Evolutionary conservation across 2,329 filamentous ascomycete species (phyloP).

Genomic region (Neoascochyta sp.): DNA sequence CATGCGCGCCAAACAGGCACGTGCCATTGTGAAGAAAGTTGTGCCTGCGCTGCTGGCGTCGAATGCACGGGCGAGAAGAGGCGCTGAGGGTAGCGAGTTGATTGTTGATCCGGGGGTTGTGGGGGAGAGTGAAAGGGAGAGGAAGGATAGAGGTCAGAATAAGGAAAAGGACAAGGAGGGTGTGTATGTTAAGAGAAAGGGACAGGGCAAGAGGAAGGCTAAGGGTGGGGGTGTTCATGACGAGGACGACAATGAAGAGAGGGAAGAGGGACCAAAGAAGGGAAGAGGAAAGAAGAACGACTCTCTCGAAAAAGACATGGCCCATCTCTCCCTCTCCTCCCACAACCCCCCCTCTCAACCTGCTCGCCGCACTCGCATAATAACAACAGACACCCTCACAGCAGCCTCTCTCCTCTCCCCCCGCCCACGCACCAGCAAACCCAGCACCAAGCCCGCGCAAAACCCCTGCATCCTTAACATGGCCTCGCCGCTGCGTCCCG

Average conservation of each 20-base stretch:
- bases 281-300: slow-evolving; percentile 10
- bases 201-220: slow-evolving; percentile 29
- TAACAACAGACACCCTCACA: slow-evolving; percentile 52
- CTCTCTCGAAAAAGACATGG: slow-evolving; percentile 10
- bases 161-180: slow-evolving; percentile 9
- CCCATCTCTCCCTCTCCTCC: slow-evolving; percentile 9
- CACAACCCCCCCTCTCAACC: too few relatives aligned
- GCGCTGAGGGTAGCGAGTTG: slow-evolving; percentile 53
- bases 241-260: slow-evolving; percentile 4
- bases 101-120: slow-evolving; percentile 38
- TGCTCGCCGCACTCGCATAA: slow-evolving; percentile 44
- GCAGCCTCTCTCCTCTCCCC: slow-evolving; percentile 45
- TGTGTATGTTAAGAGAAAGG: slow-evolving; percentile 33
- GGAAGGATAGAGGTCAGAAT: slow-evolving; percentile 1
- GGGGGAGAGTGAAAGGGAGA: slow-evolving; percentile 1
- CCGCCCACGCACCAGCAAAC: slow-evolving; percentile 6
- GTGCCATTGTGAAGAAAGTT: slow-evolving; percentile 56
- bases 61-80: slow-evolving; percentile 54
- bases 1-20: slow-evolving; percentile 52
- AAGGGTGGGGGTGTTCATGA: slow-evolving; percentile 9
- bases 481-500: slow-evolving; percentile 59
- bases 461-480: slow-evolving; percentile 59
- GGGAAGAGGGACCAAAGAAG: slow-evolving; percentile 6
- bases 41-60: slow-evolving; percentile 55
- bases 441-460: slow-evolving; percentile 4